Percentiles rank a stretch among this genome's conserved stretches.
Conservation (phyloP, 1,284 basidiomycete genomes). For the Rhodotorula glutinis region DNA sequence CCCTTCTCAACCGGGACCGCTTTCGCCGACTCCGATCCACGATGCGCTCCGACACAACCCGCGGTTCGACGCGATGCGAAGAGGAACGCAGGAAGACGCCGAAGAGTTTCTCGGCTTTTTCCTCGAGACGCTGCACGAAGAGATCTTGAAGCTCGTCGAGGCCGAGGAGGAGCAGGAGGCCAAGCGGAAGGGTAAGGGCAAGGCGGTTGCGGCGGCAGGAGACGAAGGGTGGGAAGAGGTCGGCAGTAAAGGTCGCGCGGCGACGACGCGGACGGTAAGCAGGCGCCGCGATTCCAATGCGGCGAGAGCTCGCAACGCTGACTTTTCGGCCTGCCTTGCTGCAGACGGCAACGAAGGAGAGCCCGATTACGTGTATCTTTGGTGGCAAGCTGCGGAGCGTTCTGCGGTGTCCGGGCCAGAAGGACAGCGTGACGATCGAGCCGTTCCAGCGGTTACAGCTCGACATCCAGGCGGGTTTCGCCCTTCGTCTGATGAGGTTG, state of each 20-base stretch:
- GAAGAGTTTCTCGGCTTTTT: slow-evolving; percentile 99
- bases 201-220: slow-evolving; percentile 48
- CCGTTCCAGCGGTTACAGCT: slow-evolving; percentile 87
- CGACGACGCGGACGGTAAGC: slow-evolving; percentile 73
- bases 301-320: background rate
- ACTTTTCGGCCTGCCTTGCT: background rate
- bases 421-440: slow-evolving; percentile 83
- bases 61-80: slow-evolving; percentile 88
- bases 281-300: no score
- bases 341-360: slow-evolving; percentile 74
- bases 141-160: slow-evolving; percentile 66
- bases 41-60: slow-evolving; percentile 94
- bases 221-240: slow-evolving; percentile 79
- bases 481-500: background rate
- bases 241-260: slow-evolving; percentile 78
- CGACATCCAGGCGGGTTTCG: slow-evolving; percentile 70
- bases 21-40: slow-evolving; percentile 48
- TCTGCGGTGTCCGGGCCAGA: slow-evolving; percentile 71
- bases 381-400: slow-evolving; percentile 90
- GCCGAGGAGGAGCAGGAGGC: slow-evolving; percentile 71
- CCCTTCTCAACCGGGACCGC: background rate
- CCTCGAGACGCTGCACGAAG: slow-evolving; percentile 91
- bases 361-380: slow-evolving; percentile 87
- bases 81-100: slow-evolving; percentile 95
- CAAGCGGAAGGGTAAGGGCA: slow-evolving; percentile 60